Evolutionary conservation across 139 green algal genomes (phyloP), one percentile per base, ranked within the genome.

Genomic region (Monoraphidium neglectum): DNA sequence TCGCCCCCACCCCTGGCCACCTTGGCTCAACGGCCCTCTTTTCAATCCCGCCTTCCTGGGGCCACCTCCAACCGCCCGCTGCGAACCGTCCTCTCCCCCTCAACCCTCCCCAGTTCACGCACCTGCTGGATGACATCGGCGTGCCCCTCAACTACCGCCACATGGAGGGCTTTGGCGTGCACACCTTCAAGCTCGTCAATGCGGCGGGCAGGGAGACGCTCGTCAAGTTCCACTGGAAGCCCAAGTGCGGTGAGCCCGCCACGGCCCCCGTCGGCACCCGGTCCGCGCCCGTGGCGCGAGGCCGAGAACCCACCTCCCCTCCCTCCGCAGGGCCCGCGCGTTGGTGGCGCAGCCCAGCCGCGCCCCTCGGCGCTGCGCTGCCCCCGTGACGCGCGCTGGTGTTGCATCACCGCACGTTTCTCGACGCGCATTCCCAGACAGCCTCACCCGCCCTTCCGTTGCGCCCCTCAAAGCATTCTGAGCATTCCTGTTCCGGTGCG

Each of bases 171-270:
- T 98, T 98, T 89, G 95, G 95, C 15, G 95, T 98, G 83, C 95
- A 99, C 88, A 97, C 95, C 64, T 98, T 97, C 85, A 91, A 90
- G 77, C 84, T 98, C 38, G 70, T 98, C 36, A 97, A 92, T 74
- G 76, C 80, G 53, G 85, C 83, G 33, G 95, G 95, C 81, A 87
- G 77, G 66, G 90, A 95, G 79, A 97, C 90, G 38, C 89, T 92
- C 23, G 92, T 98, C 70, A 98, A 98, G 90, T 98, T 98, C 90
- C 95, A 99, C 90, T 99, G 95, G 95, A 92, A 95, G 73, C 93
- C 95, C 72, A 94, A 83, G 37, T 90, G 83, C 67, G 93, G 90
- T 90, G 73, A 65, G 83, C 47, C 36, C 13, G 4, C 28, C 1
- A 24, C 4, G 15, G 54, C 1, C 26, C 12, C 23, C 57, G 47